Evolutionary conservation across 495 filamentous ascomycete genomes (phyloP).

Genomic region (Neurospora sp.): DNA sequence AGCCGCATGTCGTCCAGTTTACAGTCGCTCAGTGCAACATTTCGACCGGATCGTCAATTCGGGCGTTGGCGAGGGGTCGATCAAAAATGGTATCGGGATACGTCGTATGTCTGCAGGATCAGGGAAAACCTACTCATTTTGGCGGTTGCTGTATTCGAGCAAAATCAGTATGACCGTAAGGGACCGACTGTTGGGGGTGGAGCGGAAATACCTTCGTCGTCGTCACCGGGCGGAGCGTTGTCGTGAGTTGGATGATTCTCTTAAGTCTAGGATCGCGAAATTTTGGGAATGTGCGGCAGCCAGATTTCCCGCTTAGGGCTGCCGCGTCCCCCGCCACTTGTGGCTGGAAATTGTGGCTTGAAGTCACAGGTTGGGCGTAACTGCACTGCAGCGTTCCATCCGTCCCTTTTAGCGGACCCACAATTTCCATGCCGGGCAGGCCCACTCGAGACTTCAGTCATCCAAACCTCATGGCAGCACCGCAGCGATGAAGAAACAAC

Average conservation of each 20-base stretch:
- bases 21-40: neutral
- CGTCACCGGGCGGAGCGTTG: conserved; percentile 19
- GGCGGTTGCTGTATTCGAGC: conserved; percentile 21
- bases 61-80: neutral
- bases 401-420: neutral
- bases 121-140: conserved; percentile 32
- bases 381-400: neutral
- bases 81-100: neutral
- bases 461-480: neutral
- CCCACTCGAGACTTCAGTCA: neutral
- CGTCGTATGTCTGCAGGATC: conserved; percentile 2
- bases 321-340: neutral
- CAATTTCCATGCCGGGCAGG: neutral
- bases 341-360: neutral
- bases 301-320: conserved; percentile 24
- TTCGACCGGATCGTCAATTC: neutral
- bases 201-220: conserved; percentile 23
- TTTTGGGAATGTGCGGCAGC: conserved; percentile 28
- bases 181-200: neutral
- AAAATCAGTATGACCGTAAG: conserved; percentile 11
- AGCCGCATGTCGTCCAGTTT: neutral
- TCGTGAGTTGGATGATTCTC: conserved; percentile 22
- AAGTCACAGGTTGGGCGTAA: neutral
- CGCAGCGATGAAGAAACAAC: neutral
- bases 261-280: conserved; percentile 22